Percentiles rank a stretch among this genome's conserved stretches.
phyloP scores from a whole-genome alignment of 2,329 filamentous ascomycete genomes.

The Lecanicillium sp. region DNA sequence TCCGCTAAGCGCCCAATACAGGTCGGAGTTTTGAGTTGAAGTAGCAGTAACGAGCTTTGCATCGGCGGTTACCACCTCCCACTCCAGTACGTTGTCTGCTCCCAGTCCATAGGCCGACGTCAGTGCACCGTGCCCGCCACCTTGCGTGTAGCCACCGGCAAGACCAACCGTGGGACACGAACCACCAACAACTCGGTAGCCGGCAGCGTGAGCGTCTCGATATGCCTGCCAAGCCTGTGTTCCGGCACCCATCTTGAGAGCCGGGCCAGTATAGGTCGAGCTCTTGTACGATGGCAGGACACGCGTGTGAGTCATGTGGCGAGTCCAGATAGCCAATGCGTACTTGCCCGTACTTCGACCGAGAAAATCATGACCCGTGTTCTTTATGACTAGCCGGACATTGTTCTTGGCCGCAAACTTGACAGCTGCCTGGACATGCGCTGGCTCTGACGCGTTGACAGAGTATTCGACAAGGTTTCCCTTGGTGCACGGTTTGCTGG shows the following conservation, averaged over 20 bases:
- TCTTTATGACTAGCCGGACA: constrained; percentile 24
- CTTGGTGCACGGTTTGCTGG: too few species aligned
- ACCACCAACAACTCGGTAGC: constrained; percentile 18
- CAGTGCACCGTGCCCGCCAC: constrained; percentile 23
- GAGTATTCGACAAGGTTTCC: too few species aligned
- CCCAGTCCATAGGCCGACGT: constrained; percentile 23
- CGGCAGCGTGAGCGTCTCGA: constrained; percentile 11
- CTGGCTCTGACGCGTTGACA: too few species aligned
- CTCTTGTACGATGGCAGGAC: constrained; percentile 17
- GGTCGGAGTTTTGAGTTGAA: constrained; percentile 26
- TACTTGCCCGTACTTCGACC: constrained; percentile 22
- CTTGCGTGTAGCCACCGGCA: constrained; percentile 23
- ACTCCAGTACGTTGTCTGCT: constrained; percentile 27
- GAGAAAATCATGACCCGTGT: constrained; percentile 27
- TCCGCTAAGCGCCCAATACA: constrained; percentile 38
- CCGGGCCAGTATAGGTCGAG: constrained; percentile 10
- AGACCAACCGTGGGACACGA: constrained; percentile 19
- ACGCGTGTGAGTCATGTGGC: constrained; percentile 19
- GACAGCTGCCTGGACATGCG: constrained; percentile 29
- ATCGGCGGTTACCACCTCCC: constrained; percentile 23
- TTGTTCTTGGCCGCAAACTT: constrained; percentile 24
- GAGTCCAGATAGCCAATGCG: constrained; percentile 25
- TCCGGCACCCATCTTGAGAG: constrained; percentile 21
- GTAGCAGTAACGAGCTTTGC: constrained; percentile 23
- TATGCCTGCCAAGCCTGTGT: constrained; percentile 18